A percentile compares a stretch with the other conserved stretches of the same genome.
Conservation (phyloP, 768 basidiomycete genomes). For the Phanerochaete carnosa region DNA sequence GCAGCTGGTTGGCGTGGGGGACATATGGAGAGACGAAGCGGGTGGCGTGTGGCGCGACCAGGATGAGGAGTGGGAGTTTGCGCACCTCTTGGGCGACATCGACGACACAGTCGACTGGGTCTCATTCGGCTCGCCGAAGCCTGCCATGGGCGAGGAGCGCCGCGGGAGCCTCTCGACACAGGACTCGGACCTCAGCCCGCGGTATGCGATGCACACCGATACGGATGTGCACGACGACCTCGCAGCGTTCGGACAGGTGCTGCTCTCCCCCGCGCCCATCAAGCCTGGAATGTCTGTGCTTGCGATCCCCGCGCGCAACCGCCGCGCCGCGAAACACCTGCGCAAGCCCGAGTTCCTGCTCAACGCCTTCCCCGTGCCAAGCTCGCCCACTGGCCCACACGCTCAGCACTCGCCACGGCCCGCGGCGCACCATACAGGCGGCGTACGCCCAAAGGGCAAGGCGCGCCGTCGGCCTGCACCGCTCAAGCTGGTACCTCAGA, state of each 20-base stretch:
- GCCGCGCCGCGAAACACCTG: conserved; percentile 34
- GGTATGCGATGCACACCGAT: conserved; percentile 41
- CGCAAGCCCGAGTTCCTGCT: conserved; percentile 34
- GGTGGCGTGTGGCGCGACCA: conserved; percentile 71
- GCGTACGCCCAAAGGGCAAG: conserved; percentile 20
- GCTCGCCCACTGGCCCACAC: conserved; percentile 13
- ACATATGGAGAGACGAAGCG: conserved; percentile 56
- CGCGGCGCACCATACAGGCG: conserved; percentile 12
- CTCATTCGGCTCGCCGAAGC: conserved; percentile 34
- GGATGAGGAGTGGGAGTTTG: conserved; percentile 69
- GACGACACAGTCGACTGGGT: conserved; percentile 28
- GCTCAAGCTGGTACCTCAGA: conserved; percentile 34
- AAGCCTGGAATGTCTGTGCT: conserved; percentile 35
- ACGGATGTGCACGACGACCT: conserved; percentile 31
- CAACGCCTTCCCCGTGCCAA: conserved; percentile 30
- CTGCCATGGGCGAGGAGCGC: conserved; percentile 28
- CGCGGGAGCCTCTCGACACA: conserved; percentile 47
- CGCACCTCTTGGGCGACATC: conserved; percentile 49
- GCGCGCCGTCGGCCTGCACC: conserved; percentile 41
- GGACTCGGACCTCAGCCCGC: conserved; percentile 52
- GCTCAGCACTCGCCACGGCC: conserved; percentile 16
- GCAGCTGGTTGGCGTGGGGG: conserved; percentile 37
- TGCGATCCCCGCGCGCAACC: conserved; percentile 32
- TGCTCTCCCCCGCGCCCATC: conserved; percentile 22
- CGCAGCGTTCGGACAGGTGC: conserved; percentile 28